phyloP scores from a whole-genome alignment of 2,329 filamentous ascomycete genomes.

The Nemania diffusa region DNA sequence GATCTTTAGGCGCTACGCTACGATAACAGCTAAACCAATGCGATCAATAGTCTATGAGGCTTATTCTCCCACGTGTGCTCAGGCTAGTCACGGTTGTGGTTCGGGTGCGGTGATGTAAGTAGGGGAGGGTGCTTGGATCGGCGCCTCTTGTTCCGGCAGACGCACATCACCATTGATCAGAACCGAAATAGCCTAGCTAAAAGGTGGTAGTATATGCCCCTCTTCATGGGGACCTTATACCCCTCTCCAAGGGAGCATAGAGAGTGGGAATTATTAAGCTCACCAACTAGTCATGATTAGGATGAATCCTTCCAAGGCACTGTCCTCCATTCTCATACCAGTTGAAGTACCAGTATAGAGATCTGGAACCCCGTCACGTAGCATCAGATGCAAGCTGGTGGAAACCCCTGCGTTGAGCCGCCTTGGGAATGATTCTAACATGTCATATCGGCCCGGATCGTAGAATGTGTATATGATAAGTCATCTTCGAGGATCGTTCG shows the following conservation, averaged over 20 bases:
- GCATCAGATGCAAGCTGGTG: slow-evolving; percentile 27
- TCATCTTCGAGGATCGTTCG: slow-evolving; percentile 1
- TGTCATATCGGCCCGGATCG: slow-evolving; percentile 8
- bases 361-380: slow-evolving; percentile 22
- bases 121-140: not conserved
- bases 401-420: slow-evolving; percentile 36
- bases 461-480: not conserved
- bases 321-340: slow-evolving; percentile 5
- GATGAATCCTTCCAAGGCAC: slow-evolving; percentile 25
- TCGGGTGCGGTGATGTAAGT: not conserved
- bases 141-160: not conserved
- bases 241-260: slow-evolving; percentile 19
- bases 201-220: slow-evolving; percentile 20
- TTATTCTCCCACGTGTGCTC: slow-evolving; percentile 25
- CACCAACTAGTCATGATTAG: slow-evolving; percentile 10
- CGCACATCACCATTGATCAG: not conserved
- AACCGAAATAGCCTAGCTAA: not conserved
- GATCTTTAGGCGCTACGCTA: slow-evolving; percentile 20
- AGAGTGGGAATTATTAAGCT: slow-evolving; percentile 11
- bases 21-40: not conserved
- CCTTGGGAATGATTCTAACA: slow-evolving; percentile 14
- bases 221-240: too few relatives aligned
- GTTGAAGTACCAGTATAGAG: not conserved
- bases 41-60: slow-evolving; percentile 12
- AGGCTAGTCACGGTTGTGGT: not conserved